Percentiles rank a stretch among this genome's conserved stretches.
These are phyloP conservation scores for Pichia sp. DNA, from an alignment of 1,139 yeast genomes.

Conservation along the genomic window DNA sequence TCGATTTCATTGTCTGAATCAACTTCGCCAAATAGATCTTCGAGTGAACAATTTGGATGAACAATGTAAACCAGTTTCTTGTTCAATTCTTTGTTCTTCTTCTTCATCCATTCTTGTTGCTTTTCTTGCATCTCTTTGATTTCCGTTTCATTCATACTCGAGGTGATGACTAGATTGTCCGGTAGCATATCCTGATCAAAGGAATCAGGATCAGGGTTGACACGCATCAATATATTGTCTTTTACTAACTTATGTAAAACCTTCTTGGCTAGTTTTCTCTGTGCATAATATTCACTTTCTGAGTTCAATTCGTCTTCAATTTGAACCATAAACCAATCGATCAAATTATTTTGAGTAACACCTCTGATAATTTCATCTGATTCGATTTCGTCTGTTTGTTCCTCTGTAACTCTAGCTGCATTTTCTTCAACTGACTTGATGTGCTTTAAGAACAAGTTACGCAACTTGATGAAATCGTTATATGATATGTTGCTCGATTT, in stretches of 20 bases:
- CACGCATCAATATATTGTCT: constrained; percentile 79
- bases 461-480: constrained; percentile 79
- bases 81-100: constrained; percentile 17
- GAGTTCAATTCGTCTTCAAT: constrained; percentile 64
- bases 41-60: constrained; percentile 84
- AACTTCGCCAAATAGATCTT: constrained; percentile 35
- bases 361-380: constrained; percentile 41
- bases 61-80: constrained; percentile 53
- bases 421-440: constrained; percentile 48
- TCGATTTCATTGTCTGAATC: constrained; percentile 8
- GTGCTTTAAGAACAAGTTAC: constrained; percentile 68
- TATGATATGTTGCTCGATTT: constrained; percentile 57
- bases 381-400: constrained; percentile 22
- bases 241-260: constrained; percentile 79
- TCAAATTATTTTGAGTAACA: constrained; percentile 58
- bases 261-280: constrained; percentile 64
- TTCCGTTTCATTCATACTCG: constrained; percentile 23
- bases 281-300: constrained; percentile 65
- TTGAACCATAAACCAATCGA: constrained; percentile 74
- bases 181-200: constrained; percentile 25
- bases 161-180: constrained; percentile 13
- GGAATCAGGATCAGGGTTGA: constrained; percentile 50
- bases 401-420: constrained; percentile 16
- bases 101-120: constrained; percentile 18
- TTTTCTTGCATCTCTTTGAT: constrained; percentile 24